phyloP scores from a whole-genome alignment of 768 basidiomycete species.

The Lactarius pseudohatsudake region DNA sequence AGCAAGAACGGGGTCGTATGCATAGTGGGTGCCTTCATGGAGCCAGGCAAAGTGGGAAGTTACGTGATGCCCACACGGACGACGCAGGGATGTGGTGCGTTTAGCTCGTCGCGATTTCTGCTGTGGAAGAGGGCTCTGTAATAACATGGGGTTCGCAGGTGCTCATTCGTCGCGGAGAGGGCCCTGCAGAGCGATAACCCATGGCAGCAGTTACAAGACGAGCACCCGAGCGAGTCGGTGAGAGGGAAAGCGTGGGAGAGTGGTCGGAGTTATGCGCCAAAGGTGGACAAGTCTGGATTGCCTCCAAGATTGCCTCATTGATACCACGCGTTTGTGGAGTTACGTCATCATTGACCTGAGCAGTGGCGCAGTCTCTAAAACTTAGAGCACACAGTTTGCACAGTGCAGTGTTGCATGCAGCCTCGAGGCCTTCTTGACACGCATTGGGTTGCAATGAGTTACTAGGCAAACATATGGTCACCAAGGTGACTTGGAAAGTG shows the following conservation, averaged over 20 bases:
- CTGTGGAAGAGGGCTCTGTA: not conserved
- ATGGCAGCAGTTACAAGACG: not conserved
- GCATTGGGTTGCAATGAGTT: not conserved
- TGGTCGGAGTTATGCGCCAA: conserved; percentile 3
- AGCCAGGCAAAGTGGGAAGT: conserved; percentile 1
- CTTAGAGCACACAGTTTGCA: not conserved
- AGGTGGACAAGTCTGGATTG: not conserved
- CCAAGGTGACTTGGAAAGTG: conserved; percentile 21
- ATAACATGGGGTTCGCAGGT: not conserved
- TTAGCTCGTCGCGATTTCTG: conserved; percentile 5
- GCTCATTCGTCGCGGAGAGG: not conserved
- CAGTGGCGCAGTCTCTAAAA: not conserved
- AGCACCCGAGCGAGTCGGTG: not conserved
- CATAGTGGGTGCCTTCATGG: not conserved
- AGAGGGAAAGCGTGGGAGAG: conserved; percentile 1
- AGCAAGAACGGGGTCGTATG: not conserved
- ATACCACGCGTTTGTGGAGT: not conserved
- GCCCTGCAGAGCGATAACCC: not conserved
- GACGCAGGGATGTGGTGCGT: conserved; percentile 19
- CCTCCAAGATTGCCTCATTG: conserved; percentile 21
- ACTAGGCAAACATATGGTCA: conserved; percentile 7
- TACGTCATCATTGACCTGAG: conserved; percentile 17
- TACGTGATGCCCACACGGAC: conserved; percentile 11
- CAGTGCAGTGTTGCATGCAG: not conserved
- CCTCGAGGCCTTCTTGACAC: not conserved